Base-by-base conservation (phyloP, 2,329 filamentous ascomycete genomes). In the Colletotrichum cordylinicola region DNA sequence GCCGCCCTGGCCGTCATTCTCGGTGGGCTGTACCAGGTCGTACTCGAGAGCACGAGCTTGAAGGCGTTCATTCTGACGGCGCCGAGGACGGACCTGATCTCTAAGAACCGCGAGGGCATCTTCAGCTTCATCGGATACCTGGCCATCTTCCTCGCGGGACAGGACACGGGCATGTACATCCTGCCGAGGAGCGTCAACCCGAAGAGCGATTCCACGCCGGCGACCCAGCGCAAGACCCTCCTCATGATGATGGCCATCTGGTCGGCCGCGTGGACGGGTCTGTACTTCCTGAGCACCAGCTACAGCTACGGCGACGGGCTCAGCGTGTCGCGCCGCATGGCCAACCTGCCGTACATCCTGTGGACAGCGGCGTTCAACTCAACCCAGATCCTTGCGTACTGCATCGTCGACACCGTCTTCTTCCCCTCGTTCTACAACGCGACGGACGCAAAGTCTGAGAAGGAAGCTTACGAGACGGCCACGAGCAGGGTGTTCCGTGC, bases 361-460 rank as follows among this genome's bases (percentile, higher is more conserved):
- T 98, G 96, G 96, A 94, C 98, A 9, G 90, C 93, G n/a, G 93
- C 95, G 4, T 98, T 97, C 88, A 99, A 98, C 86, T 93, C 91
- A 77, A 88, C 90, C n/a, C 95, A 98, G 82, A 88, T 99, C 12
- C 87, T 95, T 9, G 89, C 93, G 2, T 98, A 96, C 83, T 96
- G 93, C 80, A 82, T 93, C 16, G 90, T 97, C 29, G 96, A 99
- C 83, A 93, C 91, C 4, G 31, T 94, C 4, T 93, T 96, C 83
- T 98, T 98, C 83, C 94, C 95, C 1, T 87, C 89, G 3, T 90
- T 94, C 8, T 91, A 95, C 83, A 91, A 89, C 77, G 90, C 91
- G 2, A 84, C 85, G 1, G 88, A 89, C 70, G 81, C 83, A 15
- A 87, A 87, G 79, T 86, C 89, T 1, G 95, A 97, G 83, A 88